Percentiles rank a stretch among this genome's conserved stretches.
Evolutionary conservation across 805 yeast genomes (phyloP).

Genomic region (Pichia paraexigua): DNA sequence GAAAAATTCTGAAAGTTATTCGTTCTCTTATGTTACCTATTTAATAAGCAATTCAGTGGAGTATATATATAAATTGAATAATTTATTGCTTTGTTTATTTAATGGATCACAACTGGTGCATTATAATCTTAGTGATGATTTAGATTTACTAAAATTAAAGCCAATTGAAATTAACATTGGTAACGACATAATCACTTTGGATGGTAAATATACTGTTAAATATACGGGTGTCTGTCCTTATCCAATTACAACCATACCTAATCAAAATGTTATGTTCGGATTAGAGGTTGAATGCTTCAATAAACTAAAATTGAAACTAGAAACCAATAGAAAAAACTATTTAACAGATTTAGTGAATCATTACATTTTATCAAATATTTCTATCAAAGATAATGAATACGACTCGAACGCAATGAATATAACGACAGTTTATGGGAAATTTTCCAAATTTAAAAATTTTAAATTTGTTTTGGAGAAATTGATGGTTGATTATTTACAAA

Average conservation of each 20-base stretch:
- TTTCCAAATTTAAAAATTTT: slow-evolving; percentile 35
- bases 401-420: slow-evolving; percentile 21
- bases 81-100: slow-evolving; percentile 24
- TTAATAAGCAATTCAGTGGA: slow-evolving; percentile 24
- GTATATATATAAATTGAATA: slow-evolving; percentile 23
- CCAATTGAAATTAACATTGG: slow-evolving; percentile 28
- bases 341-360: slow-evolving; percentile 40
- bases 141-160: slow-evolving; percentile 16
- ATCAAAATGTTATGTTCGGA: slow-evolving; percentile 42
- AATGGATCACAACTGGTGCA: slow-evolving; percentile 28
- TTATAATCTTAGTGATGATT: slow-evolving; percentile 22
- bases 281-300: slow-evolving; percentile 35
- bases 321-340: slow-evolving; percentile 35
- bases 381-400: slow-evolving; percentile 10
- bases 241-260: slow-evolving; percentile 40
- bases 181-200: slow-evolving; percentile 18
- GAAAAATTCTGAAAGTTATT: slow-evolving; percentile 7
- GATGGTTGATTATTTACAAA: slow-evolving; percentile 32
- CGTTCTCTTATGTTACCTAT: slow-evolving; percentile 18
- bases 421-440: slow-evolving; percentile 28
- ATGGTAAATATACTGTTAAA: slow-evolving; percentile 12
- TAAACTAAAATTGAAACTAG: slow-evolving; percentile 20
- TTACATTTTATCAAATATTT: slow-evolving; percentile 30
- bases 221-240: slow-evolving; percentile 34
- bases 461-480: slow-evolving; percentile 43